These are phyloP conservation scores for Mycena amicta DNA, from an alignment of 768 basidiomycete genomes.

Conservation along the genomic window DNA sequence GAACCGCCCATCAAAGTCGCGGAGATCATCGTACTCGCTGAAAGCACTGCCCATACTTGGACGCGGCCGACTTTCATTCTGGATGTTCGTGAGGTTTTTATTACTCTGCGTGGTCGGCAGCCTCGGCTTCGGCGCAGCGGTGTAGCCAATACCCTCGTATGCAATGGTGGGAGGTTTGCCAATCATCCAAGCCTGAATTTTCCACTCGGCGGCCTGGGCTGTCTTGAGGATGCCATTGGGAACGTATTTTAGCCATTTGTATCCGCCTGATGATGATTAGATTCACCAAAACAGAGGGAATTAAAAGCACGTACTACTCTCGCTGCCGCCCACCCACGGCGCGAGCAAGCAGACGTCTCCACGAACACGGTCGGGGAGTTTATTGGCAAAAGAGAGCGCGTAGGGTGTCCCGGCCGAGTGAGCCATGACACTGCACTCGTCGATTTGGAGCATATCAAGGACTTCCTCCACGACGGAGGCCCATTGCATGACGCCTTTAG, in stretches of 20 bases:
- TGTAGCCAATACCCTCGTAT: conserved; percentile 86
- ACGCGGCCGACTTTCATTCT: conserved; percentile 49
- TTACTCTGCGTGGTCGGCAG: conserved; percentile 30
- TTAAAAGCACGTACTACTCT: conserved; percentile 68
- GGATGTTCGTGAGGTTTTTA: conserved; percentile 26
- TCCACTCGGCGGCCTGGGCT: conserved; percentile 97
- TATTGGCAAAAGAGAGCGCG: conserved; percentile 85
- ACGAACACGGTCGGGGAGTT: conserved; percentile 69
- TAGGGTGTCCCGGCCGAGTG: conserved; percentile 97
- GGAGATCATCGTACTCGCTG: conserved; percentile 86
- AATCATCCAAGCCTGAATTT: conserved; percentile 94
- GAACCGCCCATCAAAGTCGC: conserved; percentile 86
- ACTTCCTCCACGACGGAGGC: conserved; percentile 88
- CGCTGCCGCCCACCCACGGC: conserved; percentile 94
- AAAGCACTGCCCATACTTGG: conserved; percentile 74
- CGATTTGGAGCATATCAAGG: conserved; percentile 75
- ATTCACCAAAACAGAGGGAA: conserved; percentile 2
- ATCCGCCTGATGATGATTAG: conserved; percentile 56
- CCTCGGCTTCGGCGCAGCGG: conserved; percentile 38
- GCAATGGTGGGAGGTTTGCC: conserved; percentile 90
- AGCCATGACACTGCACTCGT: conserved; percentile 86
- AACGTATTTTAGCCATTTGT: conserved; percentile 97
- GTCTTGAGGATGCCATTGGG: conserved; percentile 92
- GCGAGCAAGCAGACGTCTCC: conserved; percentile 89
- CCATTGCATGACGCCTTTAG: conserved; percentile 89